Percentiles rank a stretch among this genome's conserved stretches.
These are phyloP conservation scores for Limonomyces culmigenus DNA, from an alignment of 1,284 basidiomycete genomes.

Conservation along the genomic window DNA sequence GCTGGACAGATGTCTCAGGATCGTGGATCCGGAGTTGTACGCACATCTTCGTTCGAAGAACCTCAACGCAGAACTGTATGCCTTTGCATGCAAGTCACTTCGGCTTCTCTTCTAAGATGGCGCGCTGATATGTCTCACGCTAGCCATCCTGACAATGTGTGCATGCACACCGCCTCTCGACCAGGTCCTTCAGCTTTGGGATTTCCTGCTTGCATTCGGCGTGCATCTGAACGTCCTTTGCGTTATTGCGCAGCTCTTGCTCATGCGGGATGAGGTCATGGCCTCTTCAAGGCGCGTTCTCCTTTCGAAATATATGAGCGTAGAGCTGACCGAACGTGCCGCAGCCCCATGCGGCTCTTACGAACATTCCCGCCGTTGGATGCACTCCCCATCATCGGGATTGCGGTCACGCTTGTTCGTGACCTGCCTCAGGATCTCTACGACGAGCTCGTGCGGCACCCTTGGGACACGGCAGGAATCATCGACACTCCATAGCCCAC, in stretches of 20 bases:
- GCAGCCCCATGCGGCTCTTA: constrained; percentile 85
- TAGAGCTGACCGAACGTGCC: background rate
- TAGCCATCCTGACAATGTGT: constrained; percentile 87
- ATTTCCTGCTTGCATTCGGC: constrained; percentile 92
- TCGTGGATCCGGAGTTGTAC: constrained; percentile 79
- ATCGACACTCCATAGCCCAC: too few species aligned
- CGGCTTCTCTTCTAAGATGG: background rate
- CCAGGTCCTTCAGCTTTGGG: constrained; percentile 90
- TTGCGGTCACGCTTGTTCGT: constrained; percentile 84
- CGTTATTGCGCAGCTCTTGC: constrained; percentile 84
- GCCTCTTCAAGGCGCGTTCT: constrained; percentile 25
- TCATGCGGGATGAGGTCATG: constrained; percentile 85
- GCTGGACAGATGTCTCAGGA: constrained; percentile 79
- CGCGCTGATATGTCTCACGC: constrained; percentile 3
- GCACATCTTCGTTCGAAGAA: constrained; percentile 75
- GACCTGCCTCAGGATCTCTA: constrained; percentile 84
- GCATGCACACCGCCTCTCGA: constrained; percentile 93
- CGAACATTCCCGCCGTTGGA: constrained; percentile 90
- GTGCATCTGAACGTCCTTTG: constrained; percentile 92
- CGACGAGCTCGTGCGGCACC: constrained; percentile 78
- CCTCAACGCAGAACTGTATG: constrained; percentile 95
- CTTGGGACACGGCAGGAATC: too few species aligned
- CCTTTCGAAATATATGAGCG: too few species aligned
- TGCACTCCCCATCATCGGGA: constrained; percentile 75
- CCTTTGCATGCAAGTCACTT: constrained; percentile 72